phyloP scores from a whole-genome alignment of 1,139 yeast genomes.

The Yamadazyma diddensiae region DNA sequence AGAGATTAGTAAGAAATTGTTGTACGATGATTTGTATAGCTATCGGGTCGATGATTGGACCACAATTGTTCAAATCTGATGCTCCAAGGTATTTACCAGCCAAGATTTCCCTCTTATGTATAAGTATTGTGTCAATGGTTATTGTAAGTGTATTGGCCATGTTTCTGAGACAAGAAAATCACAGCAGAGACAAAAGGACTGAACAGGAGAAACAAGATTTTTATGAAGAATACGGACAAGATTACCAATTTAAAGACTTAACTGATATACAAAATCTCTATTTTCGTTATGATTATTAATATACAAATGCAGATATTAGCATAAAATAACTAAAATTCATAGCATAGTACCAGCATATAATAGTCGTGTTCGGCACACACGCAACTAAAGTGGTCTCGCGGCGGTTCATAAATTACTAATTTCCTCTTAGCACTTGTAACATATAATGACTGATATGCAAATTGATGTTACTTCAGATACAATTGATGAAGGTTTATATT shows the following conservation, averaged over 20 bases:
- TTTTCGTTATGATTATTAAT: constrained; percentile 30
- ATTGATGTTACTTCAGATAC: constrained; percentile 49
- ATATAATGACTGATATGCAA: constrained; percentile 40
- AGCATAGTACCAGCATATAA: no score
- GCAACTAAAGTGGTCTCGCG: constrained; percentile 3
- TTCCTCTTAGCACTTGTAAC: neutral
- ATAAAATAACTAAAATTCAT: no score
- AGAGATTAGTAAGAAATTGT: constrained; percentile 28
- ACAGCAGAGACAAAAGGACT: constrained; percentile 18
- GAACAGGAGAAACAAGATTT: constrained; percentile 13
- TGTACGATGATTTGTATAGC: constrained; percentile 35
- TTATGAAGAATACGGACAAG: constrained; percentile 17
- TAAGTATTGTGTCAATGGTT: constrained; percentile 15
- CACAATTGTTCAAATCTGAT: constrained; percentile 34
- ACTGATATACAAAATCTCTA: constrained; percentile 35
- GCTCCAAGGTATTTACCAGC: constrained; percentile 34
- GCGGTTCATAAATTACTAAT: constrained; percentile 5
- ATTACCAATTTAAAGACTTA: constrained; percentile 30
- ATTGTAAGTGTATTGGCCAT: constrained; percentile 4
- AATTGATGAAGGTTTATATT: constrained; percentile 91
- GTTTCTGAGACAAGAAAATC: constrained; percentile 26
- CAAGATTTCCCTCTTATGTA: constrained; percentile 30
- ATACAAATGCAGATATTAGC: neutral
- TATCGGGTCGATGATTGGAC: constrained; percentile 36
- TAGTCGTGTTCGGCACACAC: no score